Percentiles rank a stretch among this genome's conserved stretches.
phyloP scores from a whole-genome alignment of 768 basidiomycete genomes.

The Trametopsis cervina region DNA sequence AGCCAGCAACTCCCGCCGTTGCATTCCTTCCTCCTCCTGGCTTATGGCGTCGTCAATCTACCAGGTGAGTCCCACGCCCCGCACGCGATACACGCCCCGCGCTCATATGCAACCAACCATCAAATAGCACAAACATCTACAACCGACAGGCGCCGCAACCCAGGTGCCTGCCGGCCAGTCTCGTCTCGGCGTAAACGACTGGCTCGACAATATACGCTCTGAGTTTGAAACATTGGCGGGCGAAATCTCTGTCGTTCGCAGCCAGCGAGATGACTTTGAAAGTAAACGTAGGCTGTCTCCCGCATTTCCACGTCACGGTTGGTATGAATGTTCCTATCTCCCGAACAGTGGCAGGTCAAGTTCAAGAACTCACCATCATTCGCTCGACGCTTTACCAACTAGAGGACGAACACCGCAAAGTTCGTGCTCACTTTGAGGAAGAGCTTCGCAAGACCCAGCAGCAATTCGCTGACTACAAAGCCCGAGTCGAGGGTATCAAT shows the following conservation, averaged over 20 bases:
- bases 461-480: constrained; percentile 29
- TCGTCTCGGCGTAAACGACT: constrained; percentile 52
- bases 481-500: constrained; percentile 13
- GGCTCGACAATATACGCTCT: constrained; percentile 72
- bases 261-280: constrained; percentile 87
- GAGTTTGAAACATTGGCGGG: constrained; percentile 75
- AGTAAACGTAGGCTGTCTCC: constrained; percentile 65
- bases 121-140: constrained; percentile 34
- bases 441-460: constrained; percentile 68
- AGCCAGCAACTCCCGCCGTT: not conserved
- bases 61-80: constrained; percentile 18
- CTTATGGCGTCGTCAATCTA: constrained; percentile 25
- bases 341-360: constrained; percentile 70
- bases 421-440: constrained; percentile 81
- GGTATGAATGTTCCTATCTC: constrained; percentile 1
- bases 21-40: not conserved
- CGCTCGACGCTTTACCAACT: constrained; percentile 88
- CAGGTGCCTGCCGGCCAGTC: constrained; percentile 22
- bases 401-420: constrained; percentile 81
- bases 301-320: not conserved
- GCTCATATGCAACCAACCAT: constrained; percentile 1
- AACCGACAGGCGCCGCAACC: constrained; percentile 33
- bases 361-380: constrained; percentile 87
- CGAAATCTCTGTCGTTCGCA: constrained; percentile 62
- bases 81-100: constrained; percentile 1